Conservation (phyloP, 2,329 filamentous ascomycete genomes). For the Massarina eburnea region DNA sequence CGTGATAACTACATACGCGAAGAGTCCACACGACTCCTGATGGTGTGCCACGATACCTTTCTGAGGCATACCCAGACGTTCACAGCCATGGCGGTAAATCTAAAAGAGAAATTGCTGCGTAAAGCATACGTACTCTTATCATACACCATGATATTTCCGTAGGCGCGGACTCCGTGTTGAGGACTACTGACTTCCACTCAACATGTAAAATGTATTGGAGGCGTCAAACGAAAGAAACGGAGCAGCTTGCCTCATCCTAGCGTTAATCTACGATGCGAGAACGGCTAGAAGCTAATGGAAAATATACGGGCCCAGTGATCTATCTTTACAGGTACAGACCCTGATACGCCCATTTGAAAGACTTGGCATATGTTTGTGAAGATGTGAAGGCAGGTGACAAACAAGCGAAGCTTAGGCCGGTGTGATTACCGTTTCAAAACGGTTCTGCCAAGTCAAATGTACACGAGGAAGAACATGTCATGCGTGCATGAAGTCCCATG, state of each 20-base stretch:
- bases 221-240: constrained; percentile 1
- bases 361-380: constrained; percentile 2
- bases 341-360: constrained; percentile 2
- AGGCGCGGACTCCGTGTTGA: not conserved
- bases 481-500: not conserved
- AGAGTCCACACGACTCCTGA: not conserved
- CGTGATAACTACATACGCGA: no score
- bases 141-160: no score
- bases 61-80: not conserved
- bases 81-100: not conserved
- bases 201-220: constrained; percentile 1
- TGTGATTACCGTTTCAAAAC: not conserved
- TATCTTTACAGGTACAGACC: not conserved
- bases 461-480: not conserved
- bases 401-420: constrained; percentile 1
- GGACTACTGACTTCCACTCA: not conserved
- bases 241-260: not conserved
- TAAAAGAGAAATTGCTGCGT: constrained; percentile 1
- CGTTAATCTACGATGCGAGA: not conserved
- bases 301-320: not conserved
- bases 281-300: not conserved
- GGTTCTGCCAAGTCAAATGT: not conserved
- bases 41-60: not conserved
- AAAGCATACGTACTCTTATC: not conserved
- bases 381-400: not conserved